A percentile compares a stretch with the other conserved stretches of the same genome.
phyloP scores from a whole-genome alignment of 2,329 filamentous ascomycete species.

The Paecilomyces sp. region DNA sequence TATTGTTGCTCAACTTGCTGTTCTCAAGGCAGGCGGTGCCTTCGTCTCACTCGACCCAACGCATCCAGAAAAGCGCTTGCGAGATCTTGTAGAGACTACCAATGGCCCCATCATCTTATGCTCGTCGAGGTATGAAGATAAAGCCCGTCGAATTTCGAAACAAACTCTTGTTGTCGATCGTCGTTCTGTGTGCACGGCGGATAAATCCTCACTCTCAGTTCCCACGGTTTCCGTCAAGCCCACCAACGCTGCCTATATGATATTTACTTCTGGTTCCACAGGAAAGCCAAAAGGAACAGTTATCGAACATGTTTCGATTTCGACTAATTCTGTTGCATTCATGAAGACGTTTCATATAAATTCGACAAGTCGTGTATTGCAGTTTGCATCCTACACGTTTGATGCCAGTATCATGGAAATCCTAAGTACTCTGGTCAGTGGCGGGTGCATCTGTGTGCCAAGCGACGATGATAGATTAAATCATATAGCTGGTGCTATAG shows the following conservation, averaged over 20 bases:
- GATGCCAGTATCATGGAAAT: constrained; percentile 50
- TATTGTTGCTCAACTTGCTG: constrained; percentile 33
- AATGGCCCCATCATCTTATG: constrained; percentile 26
- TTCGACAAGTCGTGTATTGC: constrained; percentile 50
- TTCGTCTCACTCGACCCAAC: constrained; percentile 36
- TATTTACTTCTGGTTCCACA: constrained; percentile 54
- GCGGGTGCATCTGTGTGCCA: constrained; percentile 55
- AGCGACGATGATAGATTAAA: constrained; percentile 43
- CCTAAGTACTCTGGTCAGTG: constrained; percentile 48
- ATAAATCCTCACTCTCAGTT: constrained; percentile 11
- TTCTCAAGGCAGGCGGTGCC: constrained; percentile 35
- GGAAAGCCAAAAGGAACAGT: constrained; percentile 55
- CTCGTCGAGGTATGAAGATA: constrained; percentile 21
- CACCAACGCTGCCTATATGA: constrained; percentile 46
- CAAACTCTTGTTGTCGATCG: constrained; percentile 21
- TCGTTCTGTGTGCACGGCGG: constrained; percentile 18
- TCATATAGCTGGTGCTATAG: constrained; percentile 45
- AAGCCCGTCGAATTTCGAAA: constrained; percentile 20
- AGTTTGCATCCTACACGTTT: constrained; percentile 51
- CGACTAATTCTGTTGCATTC: constrained; percentile 48
- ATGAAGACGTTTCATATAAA: constrained; percentile 45
- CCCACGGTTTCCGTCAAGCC: constrained; percentile 11
- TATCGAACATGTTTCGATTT: constrained; percentile 54
- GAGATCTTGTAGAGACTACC: constrained; percentile 28
- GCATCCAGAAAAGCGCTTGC: constrained; percentile 30